Conservation (phyloP, 805 yeast species). For the Barnettozyma botsteinii region DNA sequence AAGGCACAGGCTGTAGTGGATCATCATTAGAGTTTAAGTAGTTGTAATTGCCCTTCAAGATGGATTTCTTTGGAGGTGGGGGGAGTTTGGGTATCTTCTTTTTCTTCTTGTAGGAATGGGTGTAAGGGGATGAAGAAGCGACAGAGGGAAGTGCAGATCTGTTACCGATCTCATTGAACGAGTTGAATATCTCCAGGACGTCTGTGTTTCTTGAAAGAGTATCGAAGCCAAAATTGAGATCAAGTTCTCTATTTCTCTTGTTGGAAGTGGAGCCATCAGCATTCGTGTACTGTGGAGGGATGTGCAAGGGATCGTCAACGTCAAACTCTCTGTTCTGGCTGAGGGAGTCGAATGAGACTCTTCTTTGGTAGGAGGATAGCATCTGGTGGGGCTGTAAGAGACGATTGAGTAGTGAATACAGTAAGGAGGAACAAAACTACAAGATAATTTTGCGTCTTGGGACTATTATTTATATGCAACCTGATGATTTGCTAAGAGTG, state of each 20-base stretch:
- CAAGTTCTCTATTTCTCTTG: constrained; percentile 7
- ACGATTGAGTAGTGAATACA: too few relatives aligned
- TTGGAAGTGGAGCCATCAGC: too few relatives aligned
- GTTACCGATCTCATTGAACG: constrained; percentile 14
- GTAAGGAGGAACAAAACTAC: too few relatives aligned
- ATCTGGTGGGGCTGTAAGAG: too few relatives aligned
- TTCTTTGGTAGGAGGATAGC: constrained; percentile 16
- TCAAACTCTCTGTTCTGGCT: constrained; percentile 14
- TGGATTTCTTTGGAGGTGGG: constrained; percentile 22
- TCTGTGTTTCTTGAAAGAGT: constrained; percentile 13
- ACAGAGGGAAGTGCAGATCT: too few relatives aligned
- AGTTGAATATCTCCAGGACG: constrained; percentile 14
- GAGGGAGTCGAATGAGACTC: constrained; percentile 25
- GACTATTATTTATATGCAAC: too few relatives aligned
- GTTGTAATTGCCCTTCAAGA: constrained; percentile 15
- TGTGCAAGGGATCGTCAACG: constrained; percentile 21
- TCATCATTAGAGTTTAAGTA: too few relatives aligned
- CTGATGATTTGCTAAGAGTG: too few relatives aligned
- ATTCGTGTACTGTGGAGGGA: constrained; percentile 23
- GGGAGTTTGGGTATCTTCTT: constrained; percentile 22
- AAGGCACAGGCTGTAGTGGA: too few relatives aligned
- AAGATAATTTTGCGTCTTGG: too few relatives aligned
- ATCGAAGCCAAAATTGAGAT: constrained; percentile 22
- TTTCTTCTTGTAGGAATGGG: constrained; percentile 6
- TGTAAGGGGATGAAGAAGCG: neutral